Percentiles rank a stretch among this genome's conserved stretches.
Conservation (phyloP, 176 grass and related monocot species). For the Zoysia pacifica region DNA sequence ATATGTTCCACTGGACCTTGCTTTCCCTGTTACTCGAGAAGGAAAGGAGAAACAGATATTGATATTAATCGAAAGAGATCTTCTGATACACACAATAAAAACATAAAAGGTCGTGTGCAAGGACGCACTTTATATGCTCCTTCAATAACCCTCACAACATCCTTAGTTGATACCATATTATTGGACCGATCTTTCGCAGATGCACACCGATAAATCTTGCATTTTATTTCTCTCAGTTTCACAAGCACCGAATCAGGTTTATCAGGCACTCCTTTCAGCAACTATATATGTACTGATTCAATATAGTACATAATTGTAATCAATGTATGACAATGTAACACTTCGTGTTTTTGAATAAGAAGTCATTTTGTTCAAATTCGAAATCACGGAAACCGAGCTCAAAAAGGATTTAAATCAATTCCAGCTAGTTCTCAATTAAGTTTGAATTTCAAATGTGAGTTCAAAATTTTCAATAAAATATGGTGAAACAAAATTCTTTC, state of each 20-base stretch:
- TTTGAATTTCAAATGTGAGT: too few relatives aligned
- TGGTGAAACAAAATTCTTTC: too few relatives aligned
- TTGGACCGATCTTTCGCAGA: constrained; percentile 63
- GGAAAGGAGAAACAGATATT: constrained; percentile 4
- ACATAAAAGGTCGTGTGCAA: background rate
- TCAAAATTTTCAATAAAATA: too few relatives aligned
- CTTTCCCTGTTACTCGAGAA: constrained; percentile 58
- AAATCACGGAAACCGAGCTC: too few relatives aligned
- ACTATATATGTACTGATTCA: constrained; percentile 50
- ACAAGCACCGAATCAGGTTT: constrained; percentile 69
- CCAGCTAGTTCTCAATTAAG: too few relatives aligned
- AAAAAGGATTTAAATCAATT: too few relatives aligned
- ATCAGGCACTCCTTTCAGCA: constrained; percentile 77
- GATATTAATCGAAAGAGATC: background rate
- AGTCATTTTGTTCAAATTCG: too few relatives aligned
- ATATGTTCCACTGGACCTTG: constrained; percentile 58
- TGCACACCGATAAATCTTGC: constrained; percentile 58
- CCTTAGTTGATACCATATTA: constrained; percentile 68
- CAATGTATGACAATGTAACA: background rate
- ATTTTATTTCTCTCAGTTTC: constrained; percentile 79
- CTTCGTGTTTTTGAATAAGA: too few relatives aligned
- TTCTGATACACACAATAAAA: constrained; percentile 10
- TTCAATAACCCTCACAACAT: constrained; percentile 81
- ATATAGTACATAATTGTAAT: constrained; percentile 16
- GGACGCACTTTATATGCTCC: constrained; percentile 64